phyloP scores from a whole-genome alignment of 2,329 filamentous ascomycete species.

The Talaromyces amestolkiae region DNA sequence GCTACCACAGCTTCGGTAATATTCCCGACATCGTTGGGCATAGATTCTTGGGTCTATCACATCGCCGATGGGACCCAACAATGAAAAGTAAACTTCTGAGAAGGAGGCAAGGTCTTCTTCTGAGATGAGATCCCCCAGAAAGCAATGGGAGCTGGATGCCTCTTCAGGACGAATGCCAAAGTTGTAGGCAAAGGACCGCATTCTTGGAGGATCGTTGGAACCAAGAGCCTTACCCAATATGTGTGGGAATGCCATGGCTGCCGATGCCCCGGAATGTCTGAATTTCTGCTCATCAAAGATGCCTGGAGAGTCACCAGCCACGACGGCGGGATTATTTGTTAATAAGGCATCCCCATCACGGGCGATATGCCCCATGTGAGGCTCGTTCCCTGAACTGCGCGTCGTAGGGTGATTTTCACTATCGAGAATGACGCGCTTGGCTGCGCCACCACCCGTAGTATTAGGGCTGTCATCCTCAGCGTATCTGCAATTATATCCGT shows the following conservation, averaged over 20 bases:
- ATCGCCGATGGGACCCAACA: slow-evolving; percentile 26
- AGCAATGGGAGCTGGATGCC: slow-evolving; percentile 25
- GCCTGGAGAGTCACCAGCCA: slow-evolving; percentile 19
- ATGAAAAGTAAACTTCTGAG: slow-evolving; percentile 27
- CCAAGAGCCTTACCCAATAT: slow-evolving; percentile 29
- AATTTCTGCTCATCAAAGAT: slow-evolving; percentile 31
- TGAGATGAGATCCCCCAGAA: slow-evolving; percentile 27
- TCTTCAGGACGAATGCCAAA: slow-evolving; percentile 34
- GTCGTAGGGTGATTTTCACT: not conserved
- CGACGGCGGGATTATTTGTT: slow-evolving; percentile 21
- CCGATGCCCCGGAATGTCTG: slow-evolving; percentile 30
- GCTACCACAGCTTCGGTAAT: slow-evolving; percentile 25
- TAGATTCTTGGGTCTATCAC: slow-evolving; percentile 28
- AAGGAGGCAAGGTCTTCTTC: slow-evolving; percentile 26
- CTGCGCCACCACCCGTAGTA: not conserved
- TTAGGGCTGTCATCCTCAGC: slow-evolving; percentile 17
- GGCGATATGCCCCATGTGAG: not conserved
- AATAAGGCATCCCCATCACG: not conserved
- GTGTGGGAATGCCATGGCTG: slow-evolving; percentile 33
- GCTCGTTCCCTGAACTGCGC: not conserved
- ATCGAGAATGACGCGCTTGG: not conserved
- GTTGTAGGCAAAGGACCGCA: slow-evolving; percentile 31
- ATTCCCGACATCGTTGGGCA: slow-evolving; percentile 29
- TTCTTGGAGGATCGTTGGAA: slow-evolving; percentile 28
- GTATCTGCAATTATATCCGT: slow-evolving; percentile 31